Evolutionary conservation across 305 asterid species (phyloP), one percentile per base, ranked within the genome.

Genomic region (Fraxinus sp.): DNA sequence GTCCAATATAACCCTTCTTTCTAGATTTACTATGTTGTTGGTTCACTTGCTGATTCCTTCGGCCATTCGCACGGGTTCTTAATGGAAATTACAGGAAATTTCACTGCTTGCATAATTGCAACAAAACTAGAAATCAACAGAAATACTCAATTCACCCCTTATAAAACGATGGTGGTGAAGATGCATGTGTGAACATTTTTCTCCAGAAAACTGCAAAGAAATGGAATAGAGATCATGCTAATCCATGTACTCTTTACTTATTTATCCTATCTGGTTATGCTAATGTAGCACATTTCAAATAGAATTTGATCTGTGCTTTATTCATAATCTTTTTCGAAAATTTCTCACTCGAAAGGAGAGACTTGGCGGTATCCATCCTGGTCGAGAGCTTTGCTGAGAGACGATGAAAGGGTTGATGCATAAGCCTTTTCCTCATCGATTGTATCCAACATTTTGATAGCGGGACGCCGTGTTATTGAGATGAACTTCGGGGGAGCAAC

Each of bases 361-460:
- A 39, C 83, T 22, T 44, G 84, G 39, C 11, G 82, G 3, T 76
- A 39, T 80, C 86, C 71, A 36, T 86, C 86, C 9, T 14, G 83
- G 46, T 83, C 84, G 1, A 80, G 36, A 24, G 49, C 80, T 77
- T 68, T 82, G 66, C 57, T 62, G 14, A 76, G 75, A n/a, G 88
- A 81, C 16, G 89, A 55, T 2, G 87, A 82, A 57, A 76, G 68
- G 49, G 80, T 11, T 3, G 89, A 86, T 77, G 85, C 83, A 66
- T 88, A 89, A 44, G 89, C 86, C 84, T 89, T 90, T 75, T 91
- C 93, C 70, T 91, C 95, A 52, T 90, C 83, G 82, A 91, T 91
- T 64, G 93, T 90, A 72, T 90, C 93, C 87, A 91, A 37, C 64
- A 76, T 84, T 77, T 85, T 88, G 11, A 85, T 2, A 3, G 80